phyloP scores from a whole-genome alignment of 768 basidiomycete species.

The Omphalotus guepiniiformis region DNA sequence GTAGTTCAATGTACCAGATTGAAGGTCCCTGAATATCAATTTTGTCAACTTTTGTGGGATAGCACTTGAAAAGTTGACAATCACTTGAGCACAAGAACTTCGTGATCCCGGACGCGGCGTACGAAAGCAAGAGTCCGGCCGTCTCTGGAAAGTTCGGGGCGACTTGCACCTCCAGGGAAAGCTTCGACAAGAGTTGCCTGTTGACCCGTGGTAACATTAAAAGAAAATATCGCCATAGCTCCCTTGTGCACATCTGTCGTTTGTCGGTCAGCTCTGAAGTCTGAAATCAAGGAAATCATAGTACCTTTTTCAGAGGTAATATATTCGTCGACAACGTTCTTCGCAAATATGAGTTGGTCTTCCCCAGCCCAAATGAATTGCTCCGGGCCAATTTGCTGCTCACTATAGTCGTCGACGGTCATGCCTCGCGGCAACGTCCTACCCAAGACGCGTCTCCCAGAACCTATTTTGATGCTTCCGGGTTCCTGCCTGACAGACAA shows the following conservation, averaged over 20 bases:
- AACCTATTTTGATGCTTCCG: constrained; percentile 32
- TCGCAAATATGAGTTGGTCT: constrained; percentile 59
- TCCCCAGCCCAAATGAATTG: constrained; percentile 59
- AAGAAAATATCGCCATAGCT: constrained; percentile 64
- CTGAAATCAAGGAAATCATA: neutral
- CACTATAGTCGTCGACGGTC: constrained; percentile 52
- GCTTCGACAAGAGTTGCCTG: constrained; percentile 51
- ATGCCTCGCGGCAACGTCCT: constrained; percentile 57
- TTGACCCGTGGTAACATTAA: constrained; percentile 52
- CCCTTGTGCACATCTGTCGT: constrained; percentile 60
- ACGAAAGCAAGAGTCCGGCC: constrained; percentile 70
- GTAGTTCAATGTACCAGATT: constrained; percentile 59
- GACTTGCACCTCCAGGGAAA: constrained; percentile 64
- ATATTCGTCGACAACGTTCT: constrained; percentile 51
- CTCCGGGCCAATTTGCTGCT: constrained; percentile 73
- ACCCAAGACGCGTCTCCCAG: constrained; percentile 52
- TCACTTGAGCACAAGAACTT: constrained; percentile 69
- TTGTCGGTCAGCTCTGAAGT: neutral
- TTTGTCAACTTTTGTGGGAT: neutral
- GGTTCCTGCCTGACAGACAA: constrained; percentile 20
- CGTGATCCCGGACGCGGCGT: constrained; percentile 66
- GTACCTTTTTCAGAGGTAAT: neutral
- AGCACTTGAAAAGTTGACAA: constrained; percentile 17
- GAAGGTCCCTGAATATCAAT: constrained; percentile 47
- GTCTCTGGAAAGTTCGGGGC: constrained; percentile 67